phyloP scores from a whole-genome alignment of 108 stramenopile genomes.

The Aurantiochytrium sp. region DNA sequence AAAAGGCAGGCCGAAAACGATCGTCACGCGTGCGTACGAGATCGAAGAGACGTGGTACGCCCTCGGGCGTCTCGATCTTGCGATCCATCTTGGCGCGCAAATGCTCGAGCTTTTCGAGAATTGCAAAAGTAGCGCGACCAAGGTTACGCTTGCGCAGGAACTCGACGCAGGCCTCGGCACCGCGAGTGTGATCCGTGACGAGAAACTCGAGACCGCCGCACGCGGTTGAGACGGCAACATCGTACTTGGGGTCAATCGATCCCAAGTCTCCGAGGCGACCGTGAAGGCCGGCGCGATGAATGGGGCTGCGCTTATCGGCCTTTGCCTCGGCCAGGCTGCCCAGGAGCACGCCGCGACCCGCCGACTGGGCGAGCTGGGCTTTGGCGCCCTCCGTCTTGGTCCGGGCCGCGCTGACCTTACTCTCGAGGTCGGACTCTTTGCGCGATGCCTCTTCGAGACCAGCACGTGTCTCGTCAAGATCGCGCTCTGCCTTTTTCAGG shows the following conservation, averaged over 20 bases:
- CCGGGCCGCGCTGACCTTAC: slow-evolving; percentile 35
- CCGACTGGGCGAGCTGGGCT: slow-evolving; percentile 40
- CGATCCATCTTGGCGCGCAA: slow-evolving; percentile 66
- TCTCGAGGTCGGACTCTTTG: background rate
- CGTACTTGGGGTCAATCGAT: slow-evolving; percentile 74
- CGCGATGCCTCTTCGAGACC: slow-evolving; percentile 32
- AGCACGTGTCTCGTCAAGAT: slow-evolving; percentile 46
- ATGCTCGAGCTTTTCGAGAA: slow-evolving; percentile 72
- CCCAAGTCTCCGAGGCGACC: slow-evolving; percentile 95
- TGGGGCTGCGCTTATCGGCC: background rate
- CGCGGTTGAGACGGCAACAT: slow-evolving; percentile 93
- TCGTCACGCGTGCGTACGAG: slow-evolving; percentile 61
- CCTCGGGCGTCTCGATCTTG: slow-evolving; percentile 68
- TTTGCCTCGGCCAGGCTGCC: slow-evolving; percentile 35
- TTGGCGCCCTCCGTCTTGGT: slow-evolving; percentile 35
- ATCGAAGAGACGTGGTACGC: slow-evolving; percentile 81
- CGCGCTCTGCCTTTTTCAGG: slow-evolving; percentile 55
- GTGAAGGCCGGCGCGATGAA: slow-evolving; percentile 47
- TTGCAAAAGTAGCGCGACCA: slow-evolving; percentile 89
- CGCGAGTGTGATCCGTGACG: slow-evolving; percentile 90
- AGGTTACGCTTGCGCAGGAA: slow-evolving; percentile 76
- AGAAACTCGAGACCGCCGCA: slow-evolving; percentile 83
- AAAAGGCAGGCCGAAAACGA: slow-evolving; percentile 77
- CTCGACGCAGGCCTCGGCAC: slow-evolving; percentile 78
- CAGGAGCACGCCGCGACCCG: slow-evolving; percentile 43